Conservation (phyloP, 352 stramenopile genomes). For the Pythium brachiatum region DNA sequence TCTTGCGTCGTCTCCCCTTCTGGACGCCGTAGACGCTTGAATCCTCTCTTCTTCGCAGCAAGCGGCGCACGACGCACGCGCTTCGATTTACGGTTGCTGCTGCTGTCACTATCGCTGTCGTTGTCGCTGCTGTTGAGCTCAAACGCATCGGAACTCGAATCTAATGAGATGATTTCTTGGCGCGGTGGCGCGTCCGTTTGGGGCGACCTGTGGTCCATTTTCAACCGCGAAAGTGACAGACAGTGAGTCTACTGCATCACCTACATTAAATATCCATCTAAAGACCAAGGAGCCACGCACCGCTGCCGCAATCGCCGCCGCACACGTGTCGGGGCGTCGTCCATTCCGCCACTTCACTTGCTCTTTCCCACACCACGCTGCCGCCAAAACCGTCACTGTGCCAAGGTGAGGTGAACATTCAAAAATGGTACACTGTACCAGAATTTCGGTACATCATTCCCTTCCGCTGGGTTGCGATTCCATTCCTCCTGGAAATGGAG, state of each 20-base stretch:
- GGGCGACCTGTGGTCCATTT: slow-evolving; percentile 7
- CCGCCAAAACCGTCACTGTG: neutral
- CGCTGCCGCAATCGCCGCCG: slow-evolving; percentile 24
- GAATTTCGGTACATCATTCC: slow-evolving; percentile 1
- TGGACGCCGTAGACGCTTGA: slow-evolving; percentile 18
- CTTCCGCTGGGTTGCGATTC: neutral
- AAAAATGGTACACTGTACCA: slow-evolving; percentile 30
- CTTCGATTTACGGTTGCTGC: neutral
- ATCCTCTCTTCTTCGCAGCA: slow-evolving; percentile 1
- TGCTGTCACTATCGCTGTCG: slow-evolving; percentile 5
- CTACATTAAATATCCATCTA: neutral
- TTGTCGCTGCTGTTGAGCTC: slow-evolving; percentile 4
- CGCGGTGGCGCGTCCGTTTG: neutral
- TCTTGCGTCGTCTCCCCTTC: slow-evolving; percentile 2
- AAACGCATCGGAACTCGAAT: slow-evolving; percentile 24
- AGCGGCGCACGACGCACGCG: neutral
- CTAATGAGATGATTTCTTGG: slow-evolving; percentile 17
- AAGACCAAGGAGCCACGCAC: slow-evolving; percentile 2
- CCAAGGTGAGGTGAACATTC: slow-evolving; percentile 16
- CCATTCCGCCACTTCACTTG: slow-evolving; percentile 7
- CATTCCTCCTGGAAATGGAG: neutral
- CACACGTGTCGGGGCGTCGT: slow-evolving; percentile 2
- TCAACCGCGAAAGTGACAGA: neutral
- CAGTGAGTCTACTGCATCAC: neutral
- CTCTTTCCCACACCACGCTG: neutral